phyloP scores from a whole-genome alignment of 2,329 filamentous ascomycete genomes.

The Nigrograna mackinnonii region DNA sequence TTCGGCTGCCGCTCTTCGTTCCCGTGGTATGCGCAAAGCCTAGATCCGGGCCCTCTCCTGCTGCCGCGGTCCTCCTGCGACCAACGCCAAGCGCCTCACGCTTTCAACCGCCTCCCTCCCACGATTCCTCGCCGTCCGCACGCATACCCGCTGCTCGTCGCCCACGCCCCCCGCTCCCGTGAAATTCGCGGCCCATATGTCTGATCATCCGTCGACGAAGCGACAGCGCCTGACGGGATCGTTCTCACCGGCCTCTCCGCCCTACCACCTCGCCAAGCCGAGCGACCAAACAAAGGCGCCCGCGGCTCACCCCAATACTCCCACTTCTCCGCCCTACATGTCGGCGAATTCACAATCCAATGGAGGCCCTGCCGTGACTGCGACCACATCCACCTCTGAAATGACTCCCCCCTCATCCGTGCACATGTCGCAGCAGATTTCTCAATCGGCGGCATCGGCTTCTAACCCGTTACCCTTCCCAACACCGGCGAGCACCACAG shows the following conservation, averaged over 20 bases:
- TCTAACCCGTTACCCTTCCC: constrained; percentile 35
- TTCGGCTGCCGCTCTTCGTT: constrained; percentile 1
- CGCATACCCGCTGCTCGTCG: constrained; percentile 1
- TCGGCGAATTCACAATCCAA: constrained; percentile 49
- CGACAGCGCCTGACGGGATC: constrained; percentile 45
- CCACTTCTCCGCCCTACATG: constrained; percentile 52
- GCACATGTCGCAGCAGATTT: constrained; percentile 36
- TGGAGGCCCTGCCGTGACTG: constrained; percentile 34
- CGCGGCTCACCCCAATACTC: constrained; percentile 49
- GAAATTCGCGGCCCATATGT: constrained; percentile 29
- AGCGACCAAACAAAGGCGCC: constrained; percentile 44
- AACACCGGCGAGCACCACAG: constrained; percentile 43
- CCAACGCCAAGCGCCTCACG: constrained; percentile 30
- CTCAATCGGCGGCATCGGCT: constrained; percentile 36
- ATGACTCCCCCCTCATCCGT: constrained; percentile 49
- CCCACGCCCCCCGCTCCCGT: constrained; percentile 7
- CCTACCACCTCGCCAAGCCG: constrained; percentile 42
- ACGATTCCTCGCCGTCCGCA: constrained; percentile 15
- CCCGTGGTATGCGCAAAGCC: constrained; percentile 32
- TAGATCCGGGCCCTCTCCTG: constrained; percentile 25
- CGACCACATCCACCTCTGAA: constrained; percentile 28
- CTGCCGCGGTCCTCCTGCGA: constrained; percentile 34
- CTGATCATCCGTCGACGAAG: constrained; percentile 41
- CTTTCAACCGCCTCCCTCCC: constrained; percentile 20
- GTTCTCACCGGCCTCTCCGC: constrained; percentile 50